A percentile compares a stretch with the other conserved stretches of the same genome.
phyloP scores from a whole-genome alignment of 331 rosid genomes.

The Malus hybrid region DNA sequence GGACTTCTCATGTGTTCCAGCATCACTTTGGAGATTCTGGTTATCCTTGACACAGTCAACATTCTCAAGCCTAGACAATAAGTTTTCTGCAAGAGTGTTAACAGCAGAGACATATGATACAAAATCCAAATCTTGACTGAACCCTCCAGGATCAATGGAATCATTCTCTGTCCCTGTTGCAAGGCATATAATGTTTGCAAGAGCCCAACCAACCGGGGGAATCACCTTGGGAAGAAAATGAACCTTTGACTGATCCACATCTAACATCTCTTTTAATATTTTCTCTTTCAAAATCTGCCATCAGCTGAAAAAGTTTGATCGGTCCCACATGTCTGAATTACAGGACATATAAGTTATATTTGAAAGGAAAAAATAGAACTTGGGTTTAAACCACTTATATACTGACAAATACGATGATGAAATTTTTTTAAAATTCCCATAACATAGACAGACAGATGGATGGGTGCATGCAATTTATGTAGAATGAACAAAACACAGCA shows the following conservation, averaged over 20 bases:
- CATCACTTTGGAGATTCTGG: conserved; percentile 30
- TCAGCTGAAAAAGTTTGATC: conserved; percentile 87
- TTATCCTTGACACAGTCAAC: conserved; percentile 36
- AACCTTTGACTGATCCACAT: conserved; percentile 36
- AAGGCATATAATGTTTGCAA: conserved; percentile 64
- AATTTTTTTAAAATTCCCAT: not conserved
- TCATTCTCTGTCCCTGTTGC: conserved; percentile 49
- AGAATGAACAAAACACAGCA: not conserved
- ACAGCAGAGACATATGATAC: conserved; percentile 56
- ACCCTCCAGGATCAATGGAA: conserved; percentile 42
- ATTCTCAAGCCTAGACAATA: conserved; percentile 52
- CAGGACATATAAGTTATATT: conserved; percentile 3
- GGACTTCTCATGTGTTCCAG: conserved; percentile 27
- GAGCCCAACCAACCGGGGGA: conserved; percentile 94
- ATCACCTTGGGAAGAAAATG: conserved; percentile 37
- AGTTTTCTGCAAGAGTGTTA: conserved; percentile 53
- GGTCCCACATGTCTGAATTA: conserved; percentile 52
- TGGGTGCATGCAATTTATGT: not conserved
- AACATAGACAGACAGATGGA: not conserved
- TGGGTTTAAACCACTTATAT: conserved; percentile 7
- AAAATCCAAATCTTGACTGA: conserved; percentile 57
- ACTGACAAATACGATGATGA: not conserved
- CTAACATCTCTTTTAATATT: conserved; percentile 51
- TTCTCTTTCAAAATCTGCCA: conserved; percentile 87
- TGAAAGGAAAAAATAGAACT: not conserved